Base-by-base conservation (phyloP, 148 eudicot genomes). In the Mesembryanthemum crystallinum region DNA sequence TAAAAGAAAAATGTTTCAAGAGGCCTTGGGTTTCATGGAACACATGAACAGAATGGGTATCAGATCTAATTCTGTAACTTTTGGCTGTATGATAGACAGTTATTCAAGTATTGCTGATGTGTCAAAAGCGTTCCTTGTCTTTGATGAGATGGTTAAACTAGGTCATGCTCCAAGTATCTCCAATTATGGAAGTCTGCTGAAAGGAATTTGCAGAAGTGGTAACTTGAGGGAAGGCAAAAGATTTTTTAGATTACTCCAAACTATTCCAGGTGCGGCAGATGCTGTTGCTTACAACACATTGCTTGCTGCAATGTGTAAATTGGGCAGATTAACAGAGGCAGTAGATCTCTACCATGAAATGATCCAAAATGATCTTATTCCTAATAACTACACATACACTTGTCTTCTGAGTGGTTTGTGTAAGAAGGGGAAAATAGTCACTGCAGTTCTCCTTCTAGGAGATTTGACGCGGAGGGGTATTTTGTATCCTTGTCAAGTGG, bases 171-270 rank as follows among this genome's bases (percentile, higher is more conserved):
- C 97, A 35, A 88, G 87, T 81, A 74, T 61, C 77, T 85, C 73
- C 75, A 87, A 97, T 7, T 91, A 91, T 64, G 89, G 86, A 69
- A 85, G 85, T 83, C 81, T 91, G 49, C 82, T 94, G 67, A 94
- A 91, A 84, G 98, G 88, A 80, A 72, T 91, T 30, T 87, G 92
- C 77, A 82, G 72, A 76, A 86, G 92, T 62, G 87, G 87, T 42
- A 74, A 85, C 77, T 71, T 88, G 45, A 49, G 75, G 80, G 89
- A 85, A 70, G 98, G 84, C 4, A 80, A 82, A 76, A 66, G 74
- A 64, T 91, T 94, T 76, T 84, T 91, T 67, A 67, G 52, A 69
- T 49, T 84, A 72, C 85, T 93, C 47, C 86, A 76, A 32, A 64
- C 67, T 45, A 83, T 83, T 73, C 89, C 89, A 64, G 74, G 83